phyloP scores from a whole-genome alignment of 2,329 filamentous ascomycete species.

The Aspergillus carbonarius region DNA sequence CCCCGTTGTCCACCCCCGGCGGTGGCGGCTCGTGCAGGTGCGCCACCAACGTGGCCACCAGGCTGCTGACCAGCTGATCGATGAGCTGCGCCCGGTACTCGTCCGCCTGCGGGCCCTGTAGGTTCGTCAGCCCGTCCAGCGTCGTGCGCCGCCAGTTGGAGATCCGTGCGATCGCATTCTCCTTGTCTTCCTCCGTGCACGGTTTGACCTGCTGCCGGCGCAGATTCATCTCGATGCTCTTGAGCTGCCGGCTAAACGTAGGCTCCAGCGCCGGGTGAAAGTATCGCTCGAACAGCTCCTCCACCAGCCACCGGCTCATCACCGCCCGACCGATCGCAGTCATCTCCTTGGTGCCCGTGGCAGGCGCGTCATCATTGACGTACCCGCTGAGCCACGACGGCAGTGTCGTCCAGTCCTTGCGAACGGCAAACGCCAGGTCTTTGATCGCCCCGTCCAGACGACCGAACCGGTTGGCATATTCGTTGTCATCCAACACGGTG shows the following conservation, averaged over 20 bases:
- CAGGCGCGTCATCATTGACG: constrained; percentile 80
- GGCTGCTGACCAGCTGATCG: constrained; percentile 64
- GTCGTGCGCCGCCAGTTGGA: constrained; percentile 93
- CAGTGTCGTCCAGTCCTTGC: constrained; percentile 85
- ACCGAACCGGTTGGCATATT: constrained; percentile 86
- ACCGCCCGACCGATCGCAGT: constrained; percentile 87
- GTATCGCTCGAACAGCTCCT: constrained; percentile 85
- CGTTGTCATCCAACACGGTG: constrained; percentile 90
- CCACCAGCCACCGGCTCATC: constrained; percentile 84
- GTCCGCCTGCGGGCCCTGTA: constrained; percentile 64
- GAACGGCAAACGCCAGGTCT: constrained; percentile 91
- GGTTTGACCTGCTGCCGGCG: constrained; percentile 71
- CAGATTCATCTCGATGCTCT: constrained; percentile 84
- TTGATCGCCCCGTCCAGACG: constrained; percentile 91
- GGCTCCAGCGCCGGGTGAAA: constrained; percentile 88
- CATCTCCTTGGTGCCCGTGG: constrained; percentile 95
- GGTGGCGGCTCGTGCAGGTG: constrained; percentile 76
- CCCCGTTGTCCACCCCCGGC: constrained; percentile 78
- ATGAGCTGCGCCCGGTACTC: constrained; percentile 69
- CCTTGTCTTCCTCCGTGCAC: constrained; percentile 80
- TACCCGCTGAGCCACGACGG: constrained; percentile 76
- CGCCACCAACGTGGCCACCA: constrained; percentile 69
- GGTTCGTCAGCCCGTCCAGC: constrained; percentile 79
- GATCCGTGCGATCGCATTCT: constrained; percentile 82
- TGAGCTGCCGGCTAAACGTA: constrained; percentile 72